Evolutionary conservation across 345 rosid species (phyloP).

Genomic region (Lenwebbia sp.): DNA sequence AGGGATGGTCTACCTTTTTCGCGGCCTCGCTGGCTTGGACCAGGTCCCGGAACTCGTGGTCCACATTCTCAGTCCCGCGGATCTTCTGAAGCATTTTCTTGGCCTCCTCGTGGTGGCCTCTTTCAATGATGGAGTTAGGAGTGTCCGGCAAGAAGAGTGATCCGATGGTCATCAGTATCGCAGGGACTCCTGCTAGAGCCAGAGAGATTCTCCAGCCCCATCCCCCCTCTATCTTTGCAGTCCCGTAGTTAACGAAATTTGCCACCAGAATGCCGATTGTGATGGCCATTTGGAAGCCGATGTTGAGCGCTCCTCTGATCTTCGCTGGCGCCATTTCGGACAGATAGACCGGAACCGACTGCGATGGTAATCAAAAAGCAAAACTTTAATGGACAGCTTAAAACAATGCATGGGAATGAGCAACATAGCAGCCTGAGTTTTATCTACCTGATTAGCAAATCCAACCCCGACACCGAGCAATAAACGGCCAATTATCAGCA

Average conservation of each 20-base stretch:
- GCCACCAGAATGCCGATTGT: conserved; percentile 62
- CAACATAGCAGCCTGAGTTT: background rate
- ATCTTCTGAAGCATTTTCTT: conserved; percentile 40
- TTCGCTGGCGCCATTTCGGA: conserved; percentile 80
- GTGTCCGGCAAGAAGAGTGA: conserved; percentile 61
- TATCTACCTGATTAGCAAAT: conserved; percentile 59
- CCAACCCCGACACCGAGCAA: conserved; percentile 25
- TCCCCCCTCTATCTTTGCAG: conserved; percentile 32
- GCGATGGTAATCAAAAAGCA: background rate
- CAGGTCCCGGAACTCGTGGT: conserved; percentile 58
- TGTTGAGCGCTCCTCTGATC: conserved; percentile 71
- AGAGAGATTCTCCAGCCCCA: conserved; percentile 75
- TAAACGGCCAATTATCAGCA: conserved; percentile 24
- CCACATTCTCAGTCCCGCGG: conserved; percentile 43
- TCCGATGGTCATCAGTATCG: conserved; percentile 54
- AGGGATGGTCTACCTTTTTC: conserved; percentile 43
- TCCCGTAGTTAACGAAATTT: conserved; percentile 51
- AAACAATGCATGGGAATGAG: background rate
- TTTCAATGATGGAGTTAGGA: conserved; percentile 65
- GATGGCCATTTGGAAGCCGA: conserved; percentile 67
- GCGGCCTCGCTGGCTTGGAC: conserved; percentile 51
- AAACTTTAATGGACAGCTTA: background rate
- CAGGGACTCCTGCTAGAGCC: conserved; percentile 65
- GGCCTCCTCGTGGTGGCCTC: conserved; percentile 52
- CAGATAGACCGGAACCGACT: conserved; percentile 69